Evolutionary conservation across 495 filamentous ascomycete species (phyloP).

Genomic region (Sabuloglossum arenarium): DNA sequence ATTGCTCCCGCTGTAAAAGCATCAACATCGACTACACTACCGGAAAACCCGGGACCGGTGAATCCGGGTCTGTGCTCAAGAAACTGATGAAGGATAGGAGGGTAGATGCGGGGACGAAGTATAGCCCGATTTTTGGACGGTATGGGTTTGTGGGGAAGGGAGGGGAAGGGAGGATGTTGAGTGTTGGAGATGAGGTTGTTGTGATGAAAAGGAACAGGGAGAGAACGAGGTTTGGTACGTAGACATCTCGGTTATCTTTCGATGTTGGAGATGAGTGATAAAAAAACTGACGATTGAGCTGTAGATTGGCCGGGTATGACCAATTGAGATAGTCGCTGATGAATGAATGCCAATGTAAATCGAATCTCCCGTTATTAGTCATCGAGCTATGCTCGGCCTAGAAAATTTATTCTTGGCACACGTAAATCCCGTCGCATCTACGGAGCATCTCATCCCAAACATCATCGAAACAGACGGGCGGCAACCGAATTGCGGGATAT

Average conservation of each 20-base stretch:
- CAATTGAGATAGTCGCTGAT: too few relatives aligned
- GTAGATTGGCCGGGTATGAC: slow-evolving; percentile 17
- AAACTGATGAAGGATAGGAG: slow-evolving; percentile 57
- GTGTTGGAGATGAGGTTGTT: slow-evolving; percentile 48
- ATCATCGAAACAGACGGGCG: too few relatives aligned
- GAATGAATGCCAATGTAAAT: neutral
- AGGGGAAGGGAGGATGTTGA: slow-evolving; percentile 11
- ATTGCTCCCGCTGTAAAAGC: slow-evolving; percentile 60
- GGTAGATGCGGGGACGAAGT: slow-evolving; percentile 53
- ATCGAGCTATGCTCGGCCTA: neutral
- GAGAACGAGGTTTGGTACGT: slow-evolving; percentile 43
- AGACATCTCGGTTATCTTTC: too few relatives aligned
- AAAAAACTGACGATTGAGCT: neutral
- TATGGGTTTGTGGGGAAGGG: slow-evolving; percentile 43
- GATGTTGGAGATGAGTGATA: neutral
- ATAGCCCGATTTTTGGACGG: slow-evolving; percentile 64
- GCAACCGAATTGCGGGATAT: too few relatives aligned
- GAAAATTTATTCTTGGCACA: neutral
- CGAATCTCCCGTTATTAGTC: neutral
- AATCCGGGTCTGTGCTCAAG: slow-evolving; percentile 50
- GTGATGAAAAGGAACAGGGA: slow-evolving; percentile 36
- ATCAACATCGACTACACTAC: slow-evolving; percentile 71
- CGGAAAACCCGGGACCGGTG: slow-evolving; percentile 40
- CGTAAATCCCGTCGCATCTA: neutral
- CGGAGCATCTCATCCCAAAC: too few relatives aligned